These are phyloP conservation scores for Ustilago cynodontis DNA, from an alignment of 1,284 basidiomycete genomes.

Conservation along the genomic window DNA sequence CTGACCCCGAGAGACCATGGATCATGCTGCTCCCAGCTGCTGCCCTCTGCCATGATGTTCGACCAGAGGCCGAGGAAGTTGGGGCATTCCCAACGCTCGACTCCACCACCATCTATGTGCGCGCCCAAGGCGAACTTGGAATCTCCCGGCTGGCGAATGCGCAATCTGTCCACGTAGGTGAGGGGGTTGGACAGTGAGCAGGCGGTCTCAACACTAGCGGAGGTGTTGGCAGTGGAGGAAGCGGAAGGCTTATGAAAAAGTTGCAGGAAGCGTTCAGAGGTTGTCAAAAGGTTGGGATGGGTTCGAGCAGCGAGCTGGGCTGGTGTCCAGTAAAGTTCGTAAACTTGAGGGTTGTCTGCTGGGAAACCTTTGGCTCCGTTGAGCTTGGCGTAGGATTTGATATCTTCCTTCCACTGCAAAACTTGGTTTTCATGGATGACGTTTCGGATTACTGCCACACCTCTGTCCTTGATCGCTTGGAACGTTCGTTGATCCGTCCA, in stretches of 20 bases:
- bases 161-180: slow-evolving; percentile 81
- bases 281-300: slow-evolving; percentile 44
- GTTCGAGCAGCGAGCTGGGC: slow-evolving; percentile 51
- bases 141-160: slow-evolving; percentile 81
- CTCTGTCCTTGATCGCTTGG: slow-evolving; percentile 44
- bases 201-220: slow-evolving; percentile 57
- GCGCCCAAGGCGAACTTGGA: slow-evolving; percentile 79
- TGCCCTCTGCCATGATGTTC: slow-evolving; percentile 74
- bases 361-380: slow-evolving; percentile 61
- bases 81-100: slow-evolving; percentile 84
- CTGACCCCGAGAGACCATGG: slow-evolving; percentile 67
- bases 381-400: slow-evolving; percentile 37
- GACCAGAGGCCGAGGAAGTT: slow-evolving; percentile 76
- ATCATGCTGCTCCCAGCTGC: slow-evolving; percentile 72
- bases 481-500: slow-evolving; percentile 47
- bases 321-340: slow-evolving; percentile 60
- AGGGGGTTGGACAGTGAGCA: slow-evolving; percentile 76
- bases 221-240: not conserved
- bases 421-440: slow-evolving; percentile 42
- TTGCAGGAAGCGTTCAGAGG: slow-evolving; percentile 40
- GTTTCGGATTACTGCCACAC: slow-evolving; percentile 51
- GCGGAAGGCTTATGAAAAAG: slow-evolving; percentile 51
- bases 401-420: slow-evolving; percentile 51
- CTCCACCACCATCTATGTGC: slow-evolving; percentile 81
- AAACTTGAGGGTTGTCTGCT: slow-evolving; percentile 58